These are phyloP conservation scores for Nannochloris sp. DNA, from an alignment of 139 green algal genomes.

Conservation along the genomic window DNA sequence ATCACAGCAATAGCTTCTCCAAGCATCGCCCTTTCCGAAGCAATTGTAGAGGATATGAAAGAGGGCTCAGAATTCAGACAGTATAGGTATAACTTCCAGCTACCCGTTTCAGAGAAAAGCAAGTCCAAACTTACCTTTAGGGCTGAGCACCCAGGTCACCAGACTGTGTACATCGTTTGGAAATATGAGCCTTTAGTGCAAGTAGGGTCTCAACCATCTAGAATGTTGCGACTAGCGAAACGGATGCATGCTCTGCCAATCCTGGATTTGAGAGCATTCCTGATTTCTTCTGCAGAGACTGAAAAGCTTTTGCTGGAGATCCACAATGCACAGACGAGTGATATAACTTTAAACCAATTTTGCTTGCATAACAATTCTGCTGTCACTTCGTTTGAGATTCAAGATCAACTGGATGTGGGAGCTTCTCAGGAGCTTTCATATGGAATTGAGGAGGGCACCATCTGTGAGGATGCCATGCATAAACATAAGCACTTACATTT, in stretches of 20 bases:
- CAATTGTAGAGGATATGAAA: not conserved
- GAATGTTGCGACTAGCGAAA: not conserved
- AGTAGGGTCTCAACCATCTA: not conserved
- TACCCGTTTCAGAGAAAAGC: not conserved
- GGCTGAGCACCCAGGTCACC: not conserved
- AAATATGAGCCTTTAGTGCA: not conserved
- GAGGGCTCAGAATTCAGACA: not conserved
- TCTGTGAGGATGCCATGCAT: too few relatives aligned
- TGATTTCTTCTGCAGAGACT: not conserved
- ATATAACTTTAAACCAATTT: too few relatives aligned
- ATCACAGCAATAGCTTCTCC: not conserved
- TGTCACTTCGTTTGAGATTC: too few relatives aligned
- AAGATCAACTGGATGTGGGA: too few relatives aligned
- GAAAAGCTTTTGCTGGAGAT: not conserved
- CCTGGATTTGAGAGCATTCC: not conserved
- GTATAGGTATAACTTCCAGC: not conserved
- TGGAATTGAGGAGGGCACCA: too few relatives aligned
- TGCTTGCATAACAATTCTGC: too few relatives aligned
- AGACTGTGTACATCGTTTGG: not conserved
- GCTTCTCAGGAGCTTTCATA: too few relatives aligned
- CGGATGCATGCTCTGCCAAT: not conserved
- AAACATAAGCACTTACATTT: too few relatives aligned
- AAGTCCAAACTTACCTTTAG: not conserved
- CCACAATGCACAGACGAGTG: too few relatives aligned
- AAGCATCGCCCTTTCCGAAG: not conserved